These are phyloP conservation scores for Silene vulgaris DNA, from an alignment of 179 eudicot species.

Conservation along the genomic window DNA sequence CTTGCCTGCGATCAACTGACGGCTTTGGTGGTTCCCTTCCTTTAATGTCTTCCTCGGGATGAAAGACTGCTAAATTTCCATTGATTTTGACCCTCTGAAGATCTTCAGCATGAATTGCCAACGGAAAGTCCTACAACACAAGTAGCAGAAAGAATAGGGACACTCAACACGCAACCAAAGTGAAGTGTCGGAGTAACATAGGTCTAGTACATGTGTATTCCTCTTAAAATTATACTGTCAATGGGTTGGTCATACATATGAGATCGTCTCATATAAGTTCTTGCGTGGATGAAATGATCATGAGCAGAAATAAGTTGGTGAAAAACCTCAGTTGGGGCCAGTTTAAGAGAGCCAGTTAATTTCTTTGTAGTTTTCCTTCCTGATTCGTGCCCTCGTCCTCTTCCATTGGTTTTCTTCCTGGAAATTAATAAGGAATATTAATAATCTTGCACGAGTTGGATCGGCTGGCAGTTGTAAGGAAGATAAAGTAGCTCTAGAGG, in stretches of 20 bases:
- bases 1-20: constrained; percentile 36
- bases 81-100: constrained; percentile 44
- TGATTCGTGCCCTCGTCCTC: constrained; percentile 63
- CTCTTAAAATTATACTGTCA: too few relatives aligned
- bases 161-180: too few relatives aligned
- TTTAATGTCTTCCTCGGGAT: constrained; percentile 45
- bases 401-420: constrained; percentile 69
- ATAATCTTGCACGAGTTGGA: constrained; percentile 8
- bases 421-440: constrained; percentile 15
- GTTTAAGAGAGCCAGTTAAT: constrained; percentile 50
- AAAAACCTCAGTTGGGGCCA: constrained; percentile 64
- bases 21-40: constrained; percentile 53
- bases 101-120: constrained; percentile 38
- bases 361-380: constrained; percentile 49
- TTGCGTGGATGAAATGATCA: neutral
- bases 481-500: neutral
- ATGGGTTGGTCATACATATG: too few relatives aligned
- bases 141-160: constrained; percentile 4
- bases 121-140: constrained; percentile 48
- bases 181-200: too few relatives aligned
- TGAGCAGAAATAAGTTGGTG: constrained; percentile 11
- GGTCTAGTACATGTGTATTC: too few relatives aligned
- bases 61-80: constrained; percentile 37
- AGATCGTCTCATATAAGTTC: neutral
- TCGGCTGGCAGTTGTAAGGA: neutral